Conservation (phyloP, 1,284 basidiomycete species). For the Amylostereum areolatum region DNA sequence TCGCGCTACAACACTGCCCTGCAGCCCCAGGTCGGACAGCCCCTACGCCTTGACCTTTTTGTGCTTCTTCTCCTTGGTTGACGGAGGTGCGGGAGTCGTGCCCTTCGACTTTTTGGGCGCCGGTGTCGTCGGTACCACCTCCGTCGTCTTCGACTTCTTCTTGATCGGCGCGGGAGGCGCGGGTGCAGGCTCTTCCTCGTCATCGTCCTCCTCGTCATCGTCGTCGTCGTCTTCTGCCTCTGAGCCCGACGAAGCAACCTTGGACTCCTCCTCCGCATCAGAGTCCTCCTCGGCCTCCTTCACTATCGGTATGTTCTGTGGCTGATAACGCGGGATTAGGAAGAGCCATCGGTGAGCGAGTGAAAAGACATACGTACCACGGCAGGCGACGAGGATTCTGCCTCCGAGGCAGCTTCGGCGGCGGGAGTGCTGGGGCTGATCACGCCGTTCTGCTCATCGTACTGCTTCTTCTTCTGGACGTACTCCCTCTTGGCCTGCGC, state of each 20-base stretch:
- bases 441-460: constrained; percentile 24
- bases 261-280: constrained; percentile 1
- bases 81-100: neutral
- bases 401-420: neutral
- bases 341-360: neutral
- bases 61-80: constrained; percentile 2
- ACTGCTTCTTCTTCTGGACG: constrained; percentile 42
- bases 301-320: constrained; percentile 17
- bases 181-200: constrained; percentile 23
- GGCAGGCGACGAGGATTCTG: neutral
- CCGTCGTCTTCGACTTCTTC: constrained; percentile 9
- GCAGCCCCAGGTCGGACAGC: neutral
- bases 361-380: constrained; percentile 7
- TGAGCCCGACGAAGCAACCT: constrained; percentile 21
- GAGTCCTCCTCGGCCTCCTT: neutral
- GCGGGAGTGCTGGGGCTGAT: constrained; percentile 1
- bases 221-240: constrained; percentile 14
- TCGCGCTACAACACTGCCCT: too few relatives aligned
- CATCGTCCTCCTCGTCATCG: constrained; percentile 28
- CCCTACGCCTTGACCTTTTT: constrained; percentile 25
- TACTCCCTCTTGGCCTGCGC: constrained; percentile 42
- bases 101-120: constrained; percentile 17
- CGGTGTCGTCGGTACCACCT: constrained; percentile 6
- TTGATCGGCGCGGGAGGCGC: constrained; percentile 21
- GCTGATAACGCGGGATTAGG: neutral